A percentile compares a stretch with the other conserved stretches of the same genome.
Conservation (phyloP, 2,329 filamentous ascomycete species). For the Trichoderma atroviride region DNA sequence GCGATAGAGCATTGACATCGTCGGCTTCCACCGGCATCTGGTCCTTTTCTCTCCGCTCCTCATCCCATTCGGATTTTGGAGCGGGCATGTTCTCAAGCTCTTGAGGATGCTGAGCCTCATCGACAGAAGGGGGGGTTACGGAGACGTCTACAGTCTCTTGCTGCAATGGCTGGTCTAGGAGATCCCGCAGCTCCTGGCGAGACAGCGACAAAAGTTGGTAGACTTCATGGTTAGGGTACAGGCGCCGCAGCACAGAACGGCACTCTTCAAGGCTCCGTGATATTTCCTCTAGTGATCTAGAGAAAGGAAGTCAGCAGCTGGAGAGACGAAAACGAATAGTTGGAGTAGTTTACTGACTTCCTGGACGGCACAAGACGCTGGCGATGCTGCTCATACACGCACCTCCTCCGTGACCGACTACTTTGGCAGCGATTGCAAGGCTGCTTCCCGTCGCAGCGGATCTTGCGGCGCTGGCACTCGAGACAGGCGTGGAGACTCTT, state of each 20-base stretch:
- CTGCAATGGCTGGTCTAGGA: conserved; percentile 53
- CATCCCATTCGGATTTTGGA: conserved; percentile 67
- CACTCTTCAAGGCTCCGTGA: conserved; percentile 69
- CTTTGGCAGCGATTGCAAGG: conserved; percentile 83
- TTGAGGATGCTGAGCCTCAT: conserved; percentile 45
- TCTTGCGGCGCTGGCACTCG: conserved; percentile 79
- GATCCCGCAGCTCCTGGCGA: conserved; percentile 60
- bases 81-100: conserved; percentile 71
- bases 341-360: no score
- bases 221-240: conserved; percentile 62
- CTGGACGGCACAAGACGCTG: conserved; percentile 76
- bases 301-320: conserved; percentile 26
- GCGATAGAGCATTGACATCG: conserved; percentile 55
- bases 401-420: conserved; percentile 77
- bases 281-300: conserved; percentile 61
- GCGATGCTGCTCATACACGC: conserved; percentile 79
- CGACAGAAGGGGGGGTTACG: background rate
- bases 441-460: conserved; percentile 79
- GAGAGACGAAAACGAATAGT: no score
- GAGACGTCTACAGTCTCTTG: conserved; percentile 46
- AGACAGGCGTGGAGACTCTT: conserved; percentile 68
- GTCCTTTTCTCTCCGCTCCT: conserved; percentile 59
- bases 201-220: conserved; percentile 57
- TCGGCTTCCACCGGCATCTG: conserved; percentile 66
- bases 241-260: conserved; percentile 60